These are phyloP conservation scores for Nepenthes mirabilis DNA, from an alignment of 148 eudicot species.

Conservation along the genomic window DNA sequence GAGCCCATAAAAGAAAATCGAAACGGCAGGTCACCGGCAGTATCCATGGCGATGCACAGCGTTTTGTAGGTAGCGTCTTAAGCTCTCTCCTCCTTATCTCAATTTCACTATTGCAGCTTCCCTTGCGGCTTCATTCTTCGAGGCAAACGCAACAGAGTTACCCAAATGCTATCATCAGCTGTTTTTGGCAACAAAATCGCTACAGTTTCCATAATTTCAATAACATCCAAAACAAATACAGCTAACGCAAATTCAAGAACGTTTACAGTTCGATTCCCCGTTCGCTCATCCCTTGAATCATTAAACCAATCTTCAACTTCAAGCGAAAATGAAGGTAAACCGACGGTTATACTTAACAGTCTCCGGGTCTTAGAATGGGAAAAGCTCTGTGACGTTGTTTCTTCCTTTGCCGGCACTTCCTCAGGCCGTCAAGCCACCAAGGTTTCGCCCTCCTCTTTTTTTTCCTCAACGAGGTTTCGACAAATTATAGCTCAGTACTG, in stretches of 20 bases:
- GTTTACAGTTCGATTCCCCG: slow-evolving; percentile 8
- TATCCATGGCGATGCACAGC: no score
- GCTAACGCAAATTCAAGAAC: slow-evolving; percentile 5
- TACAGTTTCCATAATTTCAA: slow-evolving; percentile 6
- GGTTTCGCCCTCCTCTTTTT: slow-evolving; percentile 19
- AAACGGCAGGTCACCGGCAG: no score
- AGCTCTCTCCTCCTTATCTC: no score
- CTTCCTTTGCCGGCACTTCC: slow-evolving; percentile 79
- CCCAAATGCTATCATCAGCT: slow-evolving; percentile 14
- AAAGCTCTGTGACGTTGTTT: slow-evolving; percentile 70
- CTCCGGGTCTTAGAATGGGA: slow-evolving; percentile 85
- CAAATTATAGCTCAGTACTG: background rate
- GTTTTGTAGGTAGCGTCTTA: no score
- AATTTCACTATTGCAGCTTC: no score
- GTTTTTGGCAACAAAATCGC: slow-evolving; percentile 9
- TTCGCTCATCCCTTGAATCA: slow-evolving; percentile 1
- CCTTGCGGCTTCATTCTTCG: no score
- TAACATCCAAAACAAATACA: slow-evolving; percentile 1
- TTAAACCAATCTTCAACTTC: slow-evolving; percentile 1
- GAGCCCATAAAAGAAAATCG: no score
- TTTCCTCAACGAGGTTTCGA: background rate
- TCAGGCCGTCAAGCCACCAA: slow-evolving; percentile 53
- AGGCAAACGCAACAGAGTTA: no score
- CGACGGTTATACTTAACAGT: slow-evolving; percentile 35
- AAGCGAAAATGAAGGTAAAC: background rate